Base-by-base conservation (phyloP, 2,329 filamentous ascomycete genomes). In the Trichoderma harzianum region DNA sequence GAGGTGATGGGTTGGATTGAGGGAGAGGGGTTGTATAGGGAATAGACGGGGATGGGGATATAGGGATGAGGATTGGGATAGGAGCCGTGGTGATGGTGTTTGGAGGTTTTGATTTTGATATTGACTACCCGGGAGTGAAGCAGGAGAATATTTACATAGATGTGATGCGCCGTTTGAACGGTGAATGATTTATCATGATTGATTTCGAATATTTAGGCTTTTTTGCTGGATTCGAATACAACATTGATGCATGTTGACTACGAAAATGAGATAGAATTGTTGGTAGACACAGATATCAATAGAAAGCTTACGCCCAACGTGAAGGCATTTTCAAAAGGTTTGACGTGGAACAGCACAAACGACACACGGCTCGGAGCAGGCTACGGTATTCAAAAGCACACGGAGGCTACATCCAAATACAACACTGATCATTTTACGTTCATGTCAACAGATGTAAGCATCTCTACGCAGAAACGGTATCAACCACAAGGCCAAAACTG, bases 1-100 rank as follows among this genome's bases (percentile, higher is more conserved):
- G 84, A 84, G 2, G 87, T 94, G 0, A 82, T 81, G 61, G 80
- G 78, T 26, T 93, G 89, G 87, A 85, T 94, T 32, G 79, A 85
- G 73, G 80, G 82, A 12, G 83, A 89, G 76, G 79, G 77, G 2
- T 73, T 94, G 72, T 94, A 94, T 80, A 76, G 74, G 34, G 58
- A 57, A 57, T 30, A 36, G 36, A 43, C 18, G 16, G 3, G 36
- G 36, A 39, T 18, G 7, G 7, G 36, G 34, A 36, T 36, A 32
- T 32, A 2, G 30, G 30, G 30, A 11, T 32, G 11, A 3, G 30
- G 30, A 32, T 32, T 10, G 30, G 30, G 26, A 43, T 57, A 16
- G 16, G 16, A 26, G 18, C 24, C 11, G n/a, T 72, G 57, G 24
- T 69, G 39, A 8, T 69, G 55, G 6, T 69, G 32, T 24, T 64